These are phyloP conservation scores for Penicillium chermesinum DNA, from an alignment of 495 filamentous ascomycete species.

Conservation along the genomic window DNA sequence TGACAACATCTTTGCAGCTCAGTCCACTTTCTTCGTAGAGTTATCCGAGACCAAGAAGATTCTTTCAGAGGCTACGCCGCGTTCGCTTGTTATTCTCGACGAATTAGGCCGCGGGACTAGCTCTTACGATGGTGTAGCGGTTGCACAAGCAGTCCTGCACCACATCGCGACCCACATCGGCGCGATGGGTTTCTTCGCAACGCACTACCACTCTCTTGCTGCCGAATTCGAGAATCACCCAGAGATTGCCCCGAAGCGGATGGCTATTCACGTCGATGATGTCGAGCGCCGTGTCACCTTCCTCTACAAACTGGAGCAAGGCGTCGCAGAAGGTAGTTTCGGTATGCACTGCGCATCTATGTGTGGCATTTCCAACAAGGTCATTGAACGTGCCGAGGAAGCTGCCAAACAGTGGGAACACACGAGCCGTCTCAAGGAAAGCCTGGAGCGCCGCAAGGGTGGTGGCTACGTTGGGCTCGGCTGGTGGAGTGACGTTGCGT, in stretches of 20 bases:
- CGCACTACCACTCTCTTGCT: conserved; percentile 93
- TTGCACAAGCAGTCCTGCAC: conserved; percentile 93
- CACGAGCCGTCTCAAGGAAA: conserved; percentile 83
- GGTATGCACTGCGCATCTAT: conserved; percentile 99
- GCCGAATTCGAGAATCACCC: conserved; percentile 85
- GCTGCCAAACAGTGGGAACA: conserved; percentile 97
- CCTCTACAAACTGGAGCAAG: conserved; percentile 89
- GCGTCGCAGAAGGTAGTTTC: conserved; percentile 95
- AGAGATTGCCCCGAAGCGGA: conserved; percentile 77
- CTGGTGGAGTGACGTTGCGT: conserved; percentile 85
- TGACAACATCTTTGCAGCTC: conserved; percentile 97
- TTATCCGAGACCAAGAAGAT: conserved; percentile 98
- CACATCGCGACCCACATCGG: conserved; percentile 91
- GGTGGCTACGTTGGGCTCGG: conserved; percentile 80
- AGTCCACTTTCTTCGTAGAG: conserved; percentile 98
- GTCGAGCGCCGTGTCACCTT: conserved; percentile 77
- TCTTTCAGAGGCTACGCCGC: conserved; percentile 86
- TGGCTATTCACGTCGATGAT: conserved; percentile 95
- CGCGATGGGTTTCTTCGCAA: conserved; percentile 94
- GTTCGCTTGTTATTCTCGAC: conserved; percentile 95
- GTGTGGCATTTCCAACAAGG: conserved; percentile 83
- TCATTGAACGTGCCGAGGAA: conserved; percentile 80
- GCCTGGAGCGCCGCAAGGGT: conserved; percentile 69
- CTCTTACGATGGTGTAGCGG: conserved; percentile 92
- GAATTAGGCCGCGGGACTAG: conserved; percentile 93